Percentiles rank a stretch among this genome's conserved stretches.
These are phyloP conservation scores for Xylaria sp. DNA, from an alignment of 2,329 filamentous ascomycete genomes.

Conservation along the genomic window DNA sequence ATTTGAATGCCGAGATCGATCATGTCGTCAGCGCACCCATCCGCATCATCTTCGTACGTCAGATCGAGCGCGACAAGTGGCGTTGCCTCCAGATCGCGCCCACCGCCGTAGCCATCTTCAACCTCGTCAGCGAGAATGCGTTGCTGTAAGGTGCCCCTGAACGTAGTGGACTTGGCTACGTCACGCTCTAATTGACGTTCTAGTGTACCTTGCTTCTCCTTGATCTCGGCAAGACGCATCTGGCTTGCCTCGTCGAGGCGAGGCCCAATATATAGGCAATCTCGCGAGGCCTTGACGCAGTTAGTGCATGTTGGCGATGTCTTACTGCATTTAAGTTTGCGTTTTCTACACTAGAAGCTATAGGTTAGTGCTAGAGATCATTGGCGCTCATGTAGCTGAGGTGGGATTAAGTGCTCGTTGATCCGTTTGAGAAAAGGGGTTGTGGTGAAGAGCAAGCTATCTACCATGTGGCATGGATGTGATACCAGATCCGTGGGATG, in stretches of 20 bases:
- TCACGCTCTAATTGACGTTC: constrained; percentile 77
- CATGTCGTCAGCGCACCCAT: constrained; percentile 66
- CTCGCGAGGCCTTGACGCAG: constrained; percentile 65
- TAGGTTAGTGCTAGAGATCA: constrained; percentile 17
- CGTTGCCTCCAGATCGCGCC: constrained; percentile 69
- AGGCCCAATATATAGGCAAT: constrained; percentile 73
- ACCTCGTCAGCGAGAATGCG: constrained; percentile 61
- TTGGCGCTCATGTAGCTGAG: neutral
- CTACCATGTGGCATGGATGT: constrained; percentile 16
- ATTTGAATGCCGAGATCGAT: constrained; percentile 78
- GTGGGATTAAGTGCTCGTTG: neutral
- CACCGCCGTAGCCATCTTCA: constrained; percentile 69
- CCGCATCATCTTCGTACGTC: constrained; percentile 73
- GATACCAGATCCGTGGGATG: constrained; percentile 30
- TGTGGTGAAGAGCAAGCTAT: neutral
- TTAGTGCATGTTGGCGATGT: constrained; percentile 74
- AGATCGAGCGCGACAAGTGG: constrained; percentile 72
- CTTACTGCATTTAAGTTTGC: constrained; percentile 84
- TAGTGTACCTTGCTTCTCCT: constrained; percentile 79
- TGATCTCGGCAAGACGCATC: constrained; percentile 78
- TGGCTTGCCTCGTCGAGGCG: constrained; percentile 76
- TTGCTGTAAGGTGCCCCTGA: constrained; percentile 50
- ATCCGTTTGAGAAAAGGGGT: constrained; percentile 19
- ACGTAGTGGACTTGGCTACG: constrained; percentile 62
- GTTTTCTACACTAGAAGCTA: constrained; percentile 66